Base-by-base conservation (phyloP, 2,329 filamentous ascomycete species). In the Colletotrichum australisinense region DNA sequence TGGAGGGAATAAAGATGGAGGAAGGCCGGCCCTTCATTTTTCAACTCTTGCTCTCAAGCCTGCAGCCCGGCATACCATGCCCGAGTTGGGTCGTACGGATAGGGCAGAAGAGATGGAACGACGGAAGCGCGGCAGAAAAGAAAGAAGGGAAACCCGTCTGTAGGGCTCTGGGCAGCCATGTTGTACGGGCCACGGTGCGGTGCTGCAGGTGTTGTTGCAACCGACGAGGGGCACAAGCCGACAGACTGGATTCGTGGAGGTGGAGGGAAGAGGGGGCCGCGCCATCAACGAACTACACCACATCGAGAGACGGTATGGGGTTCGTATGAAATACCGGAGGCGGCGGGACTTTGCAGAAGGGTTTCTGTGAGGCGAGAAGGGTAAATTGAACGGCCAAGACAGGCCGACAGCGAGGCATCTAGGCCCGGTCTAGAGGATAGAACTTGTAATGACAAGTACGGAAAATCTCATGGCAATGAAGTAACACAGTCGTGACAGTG, bases 201-300 rank as follows among this genome's bases (percentile, higher is more conserved):
- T 46, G 70, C 66, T 73, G 70, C 67, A 64, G 53, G 60, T 70
- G 67, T 55, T 57, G 55, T 73, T 73, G 67, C 70, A 70, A 28
- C 56, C 70, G 59, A 64, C 70, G 70, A 60, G 65, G 65, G 70
- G 70, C 58, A 52, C 19, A 49, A 65, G 65, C 66, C 66, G 42
- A 56, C 57, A 42, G 56, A 70, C 66, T 65, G 70, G 60, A 62
- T 73, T 73, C 66, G 67, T 73, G 70, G 70, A 66, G 70, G 65
- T 65, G 60, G 62, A 65, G 69, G 69, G 52, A n/a, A 28, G 57
- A 55, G 26, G 56, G 63, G 63, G 12, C 28, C 53, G 14, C 53
- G 38, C 60, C 42, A 38, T 58, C 24, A 30, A 65, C 38, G 16
- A 32, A 24, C 62, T 67, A 59, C 63, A 38, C 62, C 42, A 38